Percentiles rank a stretch among this genome's conserved stretches.
Conservation (phyloP, 2,329 filamentous ascomycete genomes). For the Dactylellina haptotyla region DNA sequence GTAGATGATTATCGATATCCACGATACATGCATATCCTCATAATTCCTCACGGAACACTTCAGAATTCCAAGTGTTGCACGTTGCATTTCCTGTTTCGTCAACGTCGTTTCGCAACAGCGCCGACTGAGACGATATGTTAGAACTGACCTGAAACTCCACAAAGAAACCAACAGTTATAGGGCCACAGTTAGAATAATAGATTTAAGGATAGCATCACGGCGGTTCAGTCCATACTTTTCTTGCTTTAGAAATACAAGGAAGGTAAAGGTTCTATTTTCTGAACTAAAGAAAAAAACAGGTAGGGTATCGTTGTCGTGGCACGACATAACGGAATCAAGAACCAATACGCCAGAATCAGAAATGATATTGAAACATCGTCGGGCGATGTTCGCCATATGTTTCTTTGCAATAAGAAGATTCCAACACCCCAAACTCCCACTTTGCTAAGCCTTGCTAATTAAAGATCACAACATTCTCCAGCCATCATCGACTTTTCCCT, state of each 20-base stretch:
- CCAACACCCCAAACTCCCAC: too few species aligned
- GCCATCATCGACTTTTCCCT: background rate
- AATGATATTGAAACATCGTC: background rate
- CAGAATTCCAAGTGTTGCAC: background rate
- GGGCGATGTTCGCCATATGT: background rate
- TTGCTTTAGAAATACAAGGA: background rate
- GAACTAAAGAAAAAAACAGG: background rate
- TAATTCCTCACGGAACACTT: too few species aligned
- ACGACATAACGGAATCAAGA: background rate
- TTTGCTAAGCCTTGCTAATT: too few species aligned
- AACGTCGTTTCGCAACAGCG: background rate
- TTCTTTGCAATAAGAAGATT: background rate
- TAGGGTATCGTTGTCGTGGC: background rate
- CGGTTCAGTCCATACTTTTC: too few species aligned
- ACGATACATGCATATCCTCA: too few species aligned
- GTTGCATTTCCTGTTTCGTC: background rate
- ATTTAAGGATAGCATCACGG: too few species aligned
- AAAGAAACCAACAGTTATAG: too few species aligned
- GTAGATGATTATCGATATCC: too few species aligned
- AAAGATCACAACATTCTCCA: too few species aligned
- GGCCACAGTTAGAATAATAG: too few species aligned
- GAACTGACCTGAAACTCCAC: too few species aligned
- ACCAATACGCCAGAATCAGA: conserved; percentile 3
- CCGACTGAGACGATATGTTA: background rate
- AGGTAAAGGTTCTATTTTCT: background rate